Evolutionary conservation across 2,329 filamentous ascomycete genomes (phyloP).

Genomic region (Neocucurbitaria cava): DNA sequence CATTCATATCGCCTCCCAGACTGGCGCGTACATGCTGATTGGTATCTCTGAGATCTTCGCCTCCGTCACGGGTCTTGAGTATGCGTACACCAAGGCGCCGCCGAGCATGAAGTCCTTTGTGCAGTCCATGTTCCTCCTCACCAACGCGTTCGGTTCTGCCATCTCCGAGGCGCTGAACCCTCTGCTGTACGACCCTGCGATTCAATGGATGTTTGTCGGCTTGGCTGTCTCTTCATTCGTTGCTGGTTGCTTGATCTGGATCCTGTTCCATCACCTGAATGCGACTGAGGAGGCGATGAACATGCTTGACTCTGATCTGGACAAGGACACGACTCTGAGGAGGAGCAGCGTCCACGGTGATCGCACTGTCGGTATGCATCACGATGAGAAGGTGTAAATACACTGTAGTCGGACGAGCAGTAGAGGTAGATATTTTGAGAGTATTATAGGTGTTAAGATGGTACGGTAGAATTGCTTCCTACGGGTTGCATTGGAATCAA

Average conservation of each 20-base stretch:
- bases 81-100: slow-evolving; percentile 58
- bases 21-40: slow-evolving; percentile 56
- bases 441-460: background rate
- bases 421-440: background rate
- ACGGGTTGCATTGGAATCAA: slow-evolving; percentile 7
- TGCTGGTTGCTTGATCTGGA: slow-evolving; percentile 45
- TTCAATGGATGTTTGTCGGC: slow-evolving; percentile 66
- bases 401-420: background rate
- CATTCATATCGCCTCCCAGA: slow-evolving; percentile 56
- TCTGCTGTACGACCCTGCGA: slow-evolving; percentile 67
- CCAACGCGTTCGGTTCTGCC: slow-evolving; percentile 66
- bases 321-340: slow-evolving; percentile 40
- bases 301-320: slow-evolving; percentile 42
- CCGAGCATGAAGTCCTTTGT: slow-evolving; percentile 58
- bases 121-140: slow-evolving; percentile 65
- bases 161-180: slow-evolving; percentile 70
- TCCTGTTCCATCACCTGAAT: slow-evolving; percentile 49
- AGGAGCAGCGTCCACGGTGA: slow-evolving; percentile 30
- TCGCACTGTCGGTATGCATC: slow-evolving; percentile 28
- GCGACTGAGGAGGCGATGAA: slow-evolving; percentile 48
- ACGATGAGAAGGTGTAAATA: slow-evolving; percentile 18
- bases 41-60: slow-evolving; percentile 58
- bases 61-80: slow-evolving; percentile 56
- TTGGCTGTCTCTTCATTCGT: slow-evolving; percentile 40
- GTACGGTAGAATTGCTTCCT: background rate